Evolutionary conservation across 805 yeast genomes (phyloP).

Genomic region (Yarrowia hollandica): DNA sequence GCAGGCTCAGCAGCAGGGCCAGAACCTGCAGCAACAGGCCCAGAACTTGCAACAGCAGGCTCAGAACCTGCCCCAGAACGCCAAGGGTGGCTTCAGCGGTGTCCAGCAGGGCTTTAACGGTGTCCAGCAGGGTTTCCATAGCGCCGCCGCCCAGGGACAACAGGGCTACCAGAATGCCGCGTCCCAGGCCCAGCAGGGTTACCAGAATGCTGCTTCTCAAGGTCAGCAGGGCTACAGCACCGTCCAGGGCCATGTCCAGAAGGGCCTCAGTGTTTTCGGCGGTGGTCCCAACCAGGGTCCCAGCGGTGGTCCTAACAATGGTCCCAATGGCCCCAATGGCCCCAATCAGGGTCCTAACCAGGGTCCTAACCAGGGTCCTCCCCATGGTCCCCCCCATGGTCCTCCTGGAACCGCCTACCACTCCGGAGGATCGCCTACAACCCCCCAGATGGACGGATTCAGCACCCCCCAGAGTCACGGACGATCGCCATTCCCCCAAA

Average conservation of each 20-base stretch:
- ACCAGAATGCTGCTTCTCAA: not conserved
- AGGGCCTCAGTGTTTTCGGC: not conserved
- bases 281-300: not conserved
- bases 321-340: not conserved
- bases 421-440: too few species aligned
- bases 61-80: not conserved
- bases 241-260: not conserved
- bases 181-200: conserved; percentile 3
- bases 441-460: conserved; percentile 17
- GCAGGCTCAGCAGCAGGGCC: not conserved
- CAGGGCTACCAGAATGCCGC: not conserved
- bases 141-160: not conserved
- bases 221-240: not conserved
- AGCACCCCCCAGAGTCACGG: conserved; percentile 14
- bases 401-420: too few species aligned
- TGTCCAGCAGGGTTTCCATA: conserved; percentile 5
- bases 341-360: not conserved
- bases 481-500: conserved; percentile 20
- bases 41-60: not conserved
- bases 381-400: not conserved
- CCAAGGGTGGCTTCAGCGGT: not conserved
- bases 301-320: not conserved
- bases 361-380: not conserved
- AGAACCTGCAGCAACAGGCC: not conserved
- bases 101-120: not conserved